Base-by-base conservation (phyloP, 2,329 filamentous ascomycete genomes). In the Epichloe gansuensis region DNA sequence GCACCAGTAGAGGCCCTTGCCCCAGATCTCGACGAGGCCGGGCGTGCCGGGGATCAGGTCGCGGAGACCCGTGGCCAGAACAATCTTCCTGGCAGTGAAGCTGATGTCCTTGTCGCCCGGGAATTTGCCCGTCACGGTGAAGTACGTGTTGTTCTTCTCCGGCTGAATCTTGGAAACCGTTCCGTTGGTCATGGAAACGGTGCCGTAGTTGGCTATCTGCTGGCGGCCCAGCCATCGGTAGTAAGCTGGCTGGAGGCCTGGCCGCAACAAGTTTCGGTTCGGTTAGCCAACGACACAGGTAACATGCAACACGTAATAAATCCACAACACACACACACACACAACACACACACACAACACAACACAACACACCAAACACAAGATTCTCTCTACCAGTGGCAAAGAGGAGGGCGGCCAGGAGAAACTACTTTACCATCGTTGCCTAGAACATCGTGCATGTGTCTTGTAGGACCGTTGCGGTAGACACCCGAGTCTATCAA, bases 381-480 rank as follows among this genome's bases (percentile, higher is more conserved):
- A 3, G 28, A 8, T 9, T 31, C 8, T 4, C 8, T 9, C 28
- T 31, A 4, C 28, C 28, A 31, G 28, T 9, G 28, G 3, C 28
- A 31, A 31, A 31, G 3, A 49, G 23, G 47, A 23, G 17, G n/a
- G 17, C 11, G 35, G 35, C 15, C 11, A 13, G 42, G 25, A n/a
- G 35, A 17, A 3, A 4, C 37, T 15, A 46, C 61, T 56, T 60
- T 60, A 80, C 80, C 80, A 50, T 83, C 80, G 53, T 73, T 77
- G 3, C 78, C 79, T 28, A 82, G 68, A 0, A 83, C 75, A 60
- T 83, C 80, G 63, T 83, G 80, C 71, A 82, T 76, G 56, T 80
- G 73, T 13, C 79, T 66, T 0, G 80, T 82, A 0, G 71, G 66
- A 1, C 51, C 70, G 59, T 83, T 83, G 50, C 80, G 75, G 57